Evolutionary conservation across 805 yeast genomes (phyloP), one percentile per base, ranked within the genome.

Genomic region (Teunomyces pallodes): DNA sequence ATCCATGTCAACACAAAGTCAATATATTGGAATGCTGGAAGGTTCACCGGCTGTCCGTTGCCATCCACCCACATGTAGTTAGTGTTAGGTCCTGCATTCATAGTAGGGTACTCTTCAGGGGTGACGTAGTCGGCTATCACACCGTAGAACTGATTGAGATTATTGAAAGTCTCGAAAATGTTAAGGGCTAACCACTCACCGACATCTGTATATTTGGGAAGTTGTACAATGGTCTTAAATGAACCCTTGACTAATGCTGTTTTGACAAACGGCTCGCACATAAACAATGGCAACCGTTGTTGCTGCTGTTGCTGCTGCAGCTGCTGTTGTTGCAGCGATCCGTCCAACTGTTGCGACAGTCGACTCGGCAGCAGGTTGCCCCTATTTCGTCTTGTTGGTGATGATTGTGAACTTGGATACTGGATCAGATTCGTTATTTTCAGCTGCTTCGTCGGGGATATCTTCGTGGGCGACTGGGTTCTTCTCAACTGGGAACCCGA

Each of bases 181-280:
- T 90, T 94, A 47, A 94, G 78, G 1, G 98, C 97, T 13, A 94
- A 75, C 99, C 99, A 94, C 65, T 94, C 99, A 47, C 90, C 88
- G 50, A 82, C 77, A 60, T 94, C 98, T 9, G 95, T 97, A 62
- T 92, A 92, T 62, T 89, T 90, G 14, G 99, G 99, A 17, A 90
- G 74, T 61, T 89, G 96, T 1, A 94, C 97, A 54, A 94, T 94
- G 1, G 99, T 91, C 61, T 88, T 90, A 72, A 90, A 94, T 0
- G 96, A 87, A 13, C 99, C 99, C 62, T 92, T 94, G 14, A 95
- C 99, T 31, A 94, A 72, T 0, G 98, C 96, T 0, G 97, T 89
- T 52, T 91, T 84, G 4, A 91, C 94, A 65, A 87, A 94, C 10
- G 97, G 98, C 57, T 91, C 96, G 61, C 94, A 84, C 55, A 94